Conservation (phyloP, 768 basidiomycete species). For the Erythrobasidium yunnanense region DNA sequence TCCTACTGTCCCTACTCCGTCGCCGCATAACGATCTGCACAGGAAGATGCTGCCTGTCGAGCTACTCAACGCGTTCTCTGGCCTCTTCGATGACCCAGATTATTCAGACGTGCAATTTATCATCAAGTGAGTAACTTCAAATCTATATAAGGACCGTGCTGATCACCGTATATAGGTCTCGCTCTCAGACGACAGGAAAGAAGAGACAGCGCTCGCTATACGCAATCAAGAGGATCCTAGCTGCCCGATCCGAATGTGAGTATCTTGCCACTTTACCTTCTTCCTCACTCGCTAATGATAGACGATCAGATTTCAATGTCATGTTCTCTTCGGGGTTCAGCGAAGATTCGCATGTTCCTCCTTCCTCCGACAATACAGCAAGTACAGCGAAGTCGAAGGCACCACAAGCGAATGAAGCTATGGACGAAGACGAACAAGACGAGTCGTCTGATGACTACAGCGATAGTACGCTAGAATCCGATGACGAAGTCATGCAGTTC, state of each 20-base stretch:
- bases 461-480: not conserved
- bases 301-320: not conserved
- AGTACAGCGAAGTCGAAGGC: not conserved
- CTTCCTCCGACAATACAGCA: not conserved
- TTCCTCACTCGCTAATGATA: too few relatives aligned
- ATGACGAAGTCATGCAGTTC: not conserved
- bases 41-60: conserved; percentile 40
- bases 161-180: not conserved
- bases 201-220: conserved; percentile 37
- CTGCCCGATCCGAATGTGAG: conserved; percentile 38
- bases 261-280: conserved; percentile 39
- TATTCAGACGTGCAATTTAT: conserved; percentile 24
- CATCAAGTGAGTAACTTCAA: not conserved
- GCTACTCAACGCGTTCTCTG: conserved; percentile 41
- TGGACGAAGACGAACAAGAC: conserved; percentile 7
- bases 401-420: not conserved
- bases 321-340: conserved; percentile 35
- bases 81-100: conserved; percentile 41
- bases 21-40: conserved; percentile 25
- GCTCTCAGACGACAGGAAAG: conserved; percentile 30
- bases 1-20: conserved; percentile 38
- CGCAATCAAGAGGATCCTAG: conserved; percentile 43
- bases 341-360: not conserved
- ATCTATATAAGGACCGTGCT: not conserved
- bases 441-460: conserved; percentile 4